Evolutionary conservation across 305 asterid genomes (phyloP), one percentile per base, ranked within the genome.

Genomic region (Fraxinus albicans): DNA sequence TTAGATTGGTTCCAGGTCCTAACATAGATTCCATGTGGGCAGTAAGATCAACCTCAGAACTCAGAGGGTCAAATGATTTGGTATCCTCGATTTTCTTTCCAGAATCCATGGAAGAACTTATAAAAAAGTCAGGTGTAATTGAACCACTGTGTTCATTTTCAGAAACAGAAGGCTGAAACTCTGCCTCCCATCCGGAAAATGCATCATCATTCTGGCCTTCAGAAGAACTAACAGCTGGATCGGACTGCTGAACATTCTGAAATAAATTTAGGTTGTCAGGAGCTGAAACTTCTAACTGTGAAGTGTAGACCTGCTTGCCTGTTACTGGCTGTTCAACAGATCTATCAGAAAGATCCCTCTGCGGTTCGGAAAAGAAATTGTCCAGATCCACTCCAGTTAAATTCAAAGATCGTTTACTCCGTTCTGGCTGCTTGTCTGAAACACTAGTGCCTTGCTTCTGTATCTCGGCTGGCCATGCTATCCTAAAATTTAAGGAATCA

Each of bases 141-240:
- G 86, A 77, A 81, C 75, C 87, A 83, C 69, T 81, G n/a, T 34
- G 83, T 83, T 82, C 83, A 79, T 47, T 83, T 84, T 79, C 91
- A 83, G 87, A 55, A 86, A 83, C 90, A 77, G 94, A 86, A 79
- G 84, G 84, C 80, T 91, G 96, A 85, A 95, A 95, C 85, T 92
- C 94, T 60, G 98, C 97, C 81, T 94, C 88, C 98, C 98, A 93
- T 80, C 83, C 94, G 15, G 96, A 86, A 80, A 87, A 85, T 29
- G 80, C 88, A 79, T 83, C 88, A 74, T 15, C 79, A 73, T 81
- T 78, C 81, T 82, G 78, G 42, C 82, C 70, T 55, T 80, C 76
- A 67, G 87, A 83, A 81, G 92, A 85, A 79, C 69, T 86, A 72
- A 78, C 79, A 82, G 90, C 86, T 80, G 85, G 80, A 82, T 88